Conservation (phyloP, 179 eudicot species). For the Spinacia oleracea region DNA sequence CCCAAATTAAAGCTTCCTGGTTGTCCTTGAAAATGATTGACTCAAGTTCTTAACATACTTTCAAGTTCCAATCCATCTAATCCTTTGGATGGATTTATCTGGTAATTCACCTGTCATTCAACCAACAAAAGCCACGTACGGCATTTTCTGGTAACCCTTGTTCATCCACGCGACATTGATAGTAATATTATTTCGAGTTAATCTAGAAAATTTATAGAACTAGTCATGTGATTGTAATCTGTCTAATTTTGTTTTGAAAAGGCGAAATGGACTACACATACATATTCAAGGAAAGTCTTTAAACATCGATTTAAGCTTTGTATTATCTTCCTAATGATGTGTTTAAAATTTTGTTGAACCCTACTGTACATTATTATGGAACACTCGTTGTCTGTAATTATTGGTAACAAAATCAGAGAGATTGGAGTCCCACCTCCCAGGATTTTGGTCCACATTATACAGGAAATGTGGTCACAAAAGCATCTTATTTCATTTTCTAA, state of each 20-base stretch:
- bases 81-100: neutral
- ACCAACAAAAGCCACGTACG: constrained; percentile 8
- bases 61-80: too few species aligned
- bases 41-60: constrained; percentile 15
- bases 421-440: neutral
- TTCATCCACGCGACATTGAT: constrained; percentile 4
- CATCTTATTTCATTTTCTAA: neutral
- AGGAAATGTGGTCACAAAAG: constrained; percentile 23
- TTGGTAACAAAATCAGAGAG: constrained; percentile 28
- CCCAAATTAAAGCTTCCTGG: constrained; percentile 12
- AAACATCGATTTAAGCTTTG: neutral
- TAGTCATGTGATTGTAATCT: constrained; percentile 30
- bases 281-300: neutral
- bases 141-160: constrained; percentile 1
- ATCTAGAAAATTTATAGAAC: constrained; percentile 12
- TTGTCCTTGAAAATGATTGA: constrained; percentile 19
- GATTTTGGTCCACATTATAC: constrained; percentile 24
- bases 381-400: constrained; percentile 28
- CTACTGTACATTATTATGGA: constrained; percentile 25
- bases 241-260: constrained; percentile 12
- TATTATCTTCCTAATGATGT: neutral
- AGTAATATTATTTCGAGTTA: neutral
- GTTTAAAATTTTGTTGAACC: constrained; percentile 15
- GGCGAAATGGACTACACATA: constrained; percentile 25
- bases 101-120: neutral